A percentile compares a stretch with the other conserved stretches of the same genome.
Conservation (phyloP, 768 basidiomycete species). For the Chalciporus sphaerocephalus region DNA sequence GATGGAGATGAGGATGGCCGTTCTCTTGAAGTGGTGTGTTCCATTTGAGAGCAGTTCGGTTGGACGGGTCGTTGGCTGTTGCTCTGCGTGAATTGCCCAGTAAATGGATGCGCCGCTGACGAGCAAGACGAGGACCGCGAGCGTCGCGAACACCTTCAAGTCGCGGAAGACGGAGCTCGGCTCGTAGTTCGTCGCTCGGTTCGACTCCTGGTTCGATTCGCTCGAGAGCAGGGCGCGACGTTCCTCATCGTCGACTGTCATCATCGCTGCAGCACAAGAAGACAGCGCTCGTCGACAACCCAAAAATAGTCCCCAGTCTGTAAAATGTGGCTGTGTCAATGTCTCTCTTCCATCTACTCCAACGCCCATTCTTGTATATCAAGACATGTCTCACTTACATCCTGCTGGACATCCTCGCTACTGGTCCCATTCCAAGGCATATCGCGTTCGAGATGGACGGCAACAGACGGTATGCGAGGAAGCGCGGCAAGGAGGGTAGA, state of each 20-base stretch:
- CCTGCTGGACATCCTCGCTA: conserved; percentile 62
- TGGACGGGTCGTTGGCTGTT: conserved; percentile 1
- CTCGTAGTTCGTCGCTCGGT: too few species aligned
- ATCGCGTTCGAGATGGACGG: conserved; percentile 98
- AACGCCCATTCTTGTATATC: conserved; percentile 12
- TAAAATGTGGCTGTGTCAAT: conserved; percentile 23
- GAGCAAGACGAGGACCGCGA: conserved; percentile 16
- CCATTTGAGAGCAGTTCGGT: conserved; percentile 61
- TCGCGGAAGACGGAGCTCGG: neutral
- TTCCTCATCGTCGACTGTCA: conserved; percentile 20
- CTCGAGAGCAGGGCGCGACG: conserved; percentile 19
- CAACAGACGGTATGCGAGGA: conserved; percentile 84
- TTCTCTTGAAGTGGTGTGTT: conserved; percentile 76
- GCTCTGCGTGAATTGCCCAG: neutral
- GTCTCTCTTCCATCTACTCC: conserved; percentile 1
- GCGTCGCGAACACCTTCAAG: conserved; percentile 13
- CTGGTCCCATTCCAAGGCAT: conserved; percentile 85
- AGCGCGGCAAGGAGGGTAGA: conserved; percentile 54
- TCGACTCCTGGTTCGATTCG: neutral
- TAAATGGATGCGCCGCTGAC: conserved; percentile 11
- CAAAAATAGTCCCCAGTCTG: neutral
- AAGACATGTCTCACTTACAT: conserved; percentile 33
- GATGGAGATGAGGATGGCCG: conserved; percentile 80
- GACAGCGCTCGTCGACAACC: too few species aligned
- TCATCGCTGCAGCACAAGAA: neutral